Base-by-base conservation (phyloP, 768 basidiomycete genomes). In the Boletus subparvulus region DNA sequence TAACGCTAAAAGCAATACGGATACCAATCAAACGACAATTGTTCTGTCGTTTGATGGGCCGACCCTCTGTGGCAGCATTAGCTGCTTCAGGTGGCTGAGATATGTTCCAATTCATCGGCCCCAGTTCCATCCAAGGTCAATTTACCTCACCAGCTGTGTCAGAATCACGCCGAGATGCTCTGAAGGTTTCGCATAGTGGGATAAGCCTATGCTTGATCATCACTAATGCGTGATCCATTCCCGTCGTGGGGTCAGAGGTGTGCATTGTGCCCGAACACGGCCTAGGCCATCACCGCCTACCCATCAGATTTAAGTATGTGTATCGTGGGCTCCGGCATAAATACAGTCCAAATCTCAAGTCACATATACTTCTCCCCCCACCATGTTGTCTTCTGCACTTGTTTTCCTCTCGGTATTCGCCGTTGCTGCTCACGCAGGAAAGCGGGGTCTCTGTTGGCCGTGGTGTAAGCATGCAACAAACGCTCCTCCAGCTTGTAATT, bases 391-490 rank as follows among this genome's bases (percentile, higher is more conserved):
- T 21, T 60, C 47, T 35, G 36, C 54, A 4, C n/a, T 72, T 12
- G 47, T 64, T 32, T 24, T 67, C 26, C 50, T 69, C 17, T 47
- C 59, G 0, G 16, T 61, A 6, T 71, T 70, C 33, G 30, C 58
- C 2, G 35, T 54, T 13, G 52, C 58, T 19, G 66, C 58, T 39
- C 65, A 59, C 11, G 76, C 75, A 24, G 75, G 75, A 21, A 76
- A 76, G 61, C 67, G 74, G 19, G 75, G 75, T 36, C 67, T 76
- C 24, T 63, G 62, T 40, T 76, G 75, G 75, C 62, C 75, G 26
- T 77, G 58, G 58, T 76, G 72, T 73, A 54, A 56, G 67, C 10
- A 47, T 2, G 0, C 14, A 43, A 13, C 11, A 4, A 19, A 24
- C 11, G 2, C 13, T 10, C 44, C 7, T 32, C 6, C 3, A 3